Base-by-base conservation (phyloP, 2,329 filamentous ascomycete species). In the Blumeria hordei region DNA sequence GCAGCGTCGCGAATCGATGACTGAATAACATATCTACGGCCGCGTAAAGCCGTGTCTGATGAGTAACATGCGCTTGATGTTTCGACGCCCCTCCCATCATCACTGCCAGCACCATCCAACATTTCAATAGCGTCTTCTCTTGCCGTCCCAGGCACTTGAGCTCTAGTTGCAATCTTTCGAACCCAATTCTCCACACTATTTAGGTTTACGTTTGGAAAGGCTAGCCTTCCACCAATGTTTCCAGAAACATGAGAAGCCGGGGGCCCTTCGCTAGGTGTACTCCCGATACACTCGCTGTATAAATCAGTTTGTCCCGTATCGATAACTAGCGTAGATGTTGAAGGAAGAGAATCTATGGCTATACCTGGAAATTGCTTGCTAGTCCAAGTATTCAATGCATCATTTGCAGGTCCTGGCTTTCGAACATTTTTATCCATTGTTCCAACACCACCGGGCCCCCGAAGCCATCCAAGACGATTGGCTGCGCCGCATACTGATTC, bases 371-470 rank as follows among this genome's bases (percentile, higher is more conserved):
- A 68, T 64, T 94, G 86, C 60, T 86, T 83, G 32, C 80, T 84
- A 55, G 92, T 82, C 71, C 90, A 85, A 44, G 83, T 78, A 65
- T 90, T 95, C 58, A 96, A 70, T 6, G 80, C 78, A 66, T 96
- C 90, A 60, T 83, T 80, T 7, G 85, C 87, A 3, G 90, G 88
- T 0, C 90, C 90, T 0, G 86, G 85, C 11, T 76, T 77, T 54
- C 80, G 77, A 35, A 85, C 79, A 60, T 77, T 79, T 60, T 76
- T 77, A 36, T 74, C 75, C 66, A 96, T 76, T 0, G 86, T 88
- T 7, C 90, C 90, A 1, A 96, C 86, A 12, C 88, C 90, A 18
- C 90, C 90, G 2, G 90, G 87, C 0, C 86, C 84, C 44, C 81
- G 77, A 67, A 95, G 81, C 71, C 85, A 83, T 4, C 72, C 71